Conservation (phyloP, 305 asterid species). For the Vinca major region DNA sequence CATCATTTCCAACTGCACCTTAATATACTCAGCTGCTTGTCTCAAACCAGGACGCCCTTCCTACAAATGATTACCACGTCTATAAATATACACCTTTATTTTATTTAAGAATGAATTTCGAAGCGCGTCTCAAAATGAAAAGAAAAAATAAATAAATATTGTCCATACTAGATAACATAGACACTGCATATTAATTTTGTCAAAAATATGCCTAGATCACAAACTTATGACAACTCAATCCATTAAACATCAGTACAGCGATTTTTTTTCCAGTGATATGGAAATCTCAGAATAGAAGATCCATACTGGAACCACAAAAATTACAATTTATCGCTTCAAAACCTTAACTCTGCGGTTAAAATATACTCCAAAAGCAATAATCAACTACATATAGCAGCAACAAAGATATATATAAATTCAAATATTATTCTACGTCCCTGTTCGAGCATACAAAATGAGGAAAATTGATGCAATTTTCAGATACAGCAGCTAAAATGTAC, state of each 20-base stretch:
- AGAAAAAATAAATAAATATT: background rate
- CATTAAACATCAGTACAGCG: background rate
- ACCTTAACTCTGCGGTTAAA: background rate
- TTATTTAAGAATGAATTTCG: background rate
- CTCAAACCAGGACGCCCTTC: conserved; percentile 82
- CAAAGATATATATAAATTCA: background rate
- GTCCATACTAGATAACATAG: background rate
- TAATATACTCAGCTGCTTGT: conserved; percentile 79
- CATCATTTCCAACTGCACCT: conserved; percentile 54
- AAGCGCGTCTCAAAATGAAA: background rate
- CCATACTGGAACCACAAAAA: background rate
- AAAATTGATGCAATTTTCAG: too few species aligned
- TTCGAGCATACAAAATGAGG: background rate
- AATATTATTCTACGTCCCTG: background rate
- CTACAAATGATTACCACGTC: conserved; percentile 23
- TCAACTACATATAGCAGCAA: background rate
- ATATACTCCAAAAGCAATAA: background rate
- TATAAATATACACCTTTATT: background rate
- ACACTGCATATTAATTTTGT: background rate
- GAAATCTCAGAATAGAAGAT: background rate
- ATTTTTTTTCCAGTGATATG: background rate
- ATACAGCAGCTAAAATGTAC: background rate
- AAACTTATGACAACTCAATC: background rate
- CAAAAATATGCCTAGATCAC: too few species aligned
- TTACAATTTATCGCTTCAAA: background rate